phyloP scores from a whole-genome alignment of 495 filamentous ascomycete genomes.

The Amphirosellinia nigrospora region DNA sequence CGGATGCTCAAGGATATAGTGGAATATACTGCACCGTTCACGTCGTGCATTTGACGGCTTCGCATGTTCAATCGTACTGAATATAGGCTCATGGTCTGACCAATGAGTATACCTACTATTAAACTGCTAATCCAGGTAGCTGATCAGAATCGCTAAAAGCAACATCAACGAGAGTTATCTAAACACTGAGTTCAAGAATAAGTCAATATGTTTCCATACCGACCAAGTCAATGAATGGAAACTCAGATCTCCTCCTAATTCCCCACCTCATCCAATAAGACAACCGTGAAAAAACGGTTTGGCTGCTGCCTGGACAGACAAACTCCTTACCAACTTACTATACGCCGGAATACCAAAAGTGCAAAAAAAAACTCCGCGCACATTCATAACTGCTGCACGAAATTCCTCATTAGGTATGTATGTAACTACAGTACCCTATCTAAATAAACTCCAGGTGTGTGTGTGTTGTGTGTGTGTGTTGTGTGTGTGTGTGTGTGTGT shows the following conservation, averaged over 20 bases:
- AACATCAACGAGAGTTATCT: not conserved
- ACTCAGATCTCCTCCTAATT: not conserved
- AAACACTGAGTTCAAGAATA: not conserved
- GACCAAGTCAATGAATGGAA: not conserved
- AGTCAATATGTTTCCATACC: no score
- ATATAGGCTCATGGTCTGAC: not conserved
- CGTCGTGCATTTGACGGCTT: not conserved
- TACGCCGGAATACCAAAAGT: not conserved
- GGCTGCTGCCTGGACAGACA: constrained; percentile 20
- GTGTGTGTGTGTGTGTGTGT: no score
- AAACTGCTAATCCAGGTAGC: not conserved
- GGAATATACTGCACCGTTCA: no score
- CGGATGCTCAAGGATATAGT: no score
- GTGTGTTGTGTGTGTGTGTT: no score
- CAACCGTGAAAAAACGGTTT: not conserved
- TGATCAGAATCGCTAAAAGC: no score
- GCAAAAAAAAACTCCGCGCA: no score
- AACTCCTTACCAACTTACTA: no score
- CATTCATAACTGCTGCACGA: no score
- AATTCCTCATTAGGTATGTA: no score
- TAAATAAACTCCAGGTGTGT: no score
- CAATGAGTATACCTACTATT: not conserved
- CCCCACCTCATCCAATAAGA: constrained; percentile 7
- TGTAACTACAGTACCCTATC: no score
- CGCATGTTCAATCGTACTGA: not conserved